Conservation (phyloP, 2,329 filamentous ascomycete genomes). For the Trichoderma sp. region DNA sequence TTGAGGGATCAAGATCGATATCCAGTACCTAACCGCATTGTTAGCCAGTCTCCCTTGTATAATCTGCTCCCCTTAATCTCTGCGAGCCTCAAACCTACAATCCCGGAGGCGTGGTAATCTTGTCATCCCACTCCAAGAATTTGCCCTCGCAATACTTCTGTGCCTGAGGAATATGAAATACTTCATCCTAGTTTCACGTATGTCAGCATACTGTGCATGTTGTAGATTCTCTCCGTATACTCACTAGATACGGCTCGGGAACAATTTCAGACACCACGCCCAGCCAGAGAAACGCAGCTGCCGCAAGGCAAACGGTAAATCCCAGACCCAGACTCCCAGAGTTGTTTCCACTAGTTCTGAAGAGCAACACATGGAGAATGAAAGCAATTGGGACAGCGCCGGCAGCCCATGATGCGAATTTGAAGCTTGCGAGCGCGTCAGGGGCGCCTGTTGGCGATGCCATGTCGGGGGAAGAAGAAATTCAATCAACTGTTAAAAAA, state of each 20-base stretch:
- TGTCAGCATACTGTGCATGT: constrained; percentile 30
- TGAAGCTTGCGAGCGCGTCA: background rate
- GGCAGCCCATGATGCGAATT: constrained; percentile 18
- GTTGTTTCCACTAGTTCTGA: background rate
- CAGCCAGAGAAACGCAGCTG: constrained; percentile 34
- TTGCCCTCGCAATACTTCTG: constrained; percentile 79
- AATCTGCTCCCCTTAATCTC: background rate
- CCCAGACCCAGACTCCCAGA: background rate
- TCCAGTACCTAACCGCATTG: constrained; percentile 46
- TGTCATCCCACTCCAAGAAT: constrained; percentile 86
- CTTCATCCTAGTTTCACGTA: constrained; percentile 65
- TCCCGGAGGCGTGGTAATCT: constrained; percentile 94
- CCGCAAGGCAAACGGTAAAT: constrained; percentile 32
- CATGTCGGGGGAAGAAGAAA: constrained; percentile 12
- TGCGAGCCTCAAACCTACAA: constrained; percentile 54
- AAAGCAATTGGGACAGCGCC: constrained; percentile 26
- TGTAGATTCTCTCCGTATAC: constrained; percentile 26
- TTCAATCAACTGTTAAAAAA: background rate
- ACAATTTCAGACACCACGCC: constrained; percentile 41
- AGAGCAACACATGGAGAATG: constrained; percentile 12
- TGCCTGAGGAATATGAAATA: constrained; percentile 89
- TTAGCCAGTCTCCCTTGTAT: background rate
- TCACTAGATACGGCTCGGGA: constrained; percentile 59
- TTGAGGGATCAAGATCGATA: constrained; percentile 44
- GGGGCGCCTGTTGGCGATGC: constrained; percentile 14